phyloP scores from a whole-genome alignment of 768 basidiomycete genomes.

The Amanita subjunquillea region DNA sequence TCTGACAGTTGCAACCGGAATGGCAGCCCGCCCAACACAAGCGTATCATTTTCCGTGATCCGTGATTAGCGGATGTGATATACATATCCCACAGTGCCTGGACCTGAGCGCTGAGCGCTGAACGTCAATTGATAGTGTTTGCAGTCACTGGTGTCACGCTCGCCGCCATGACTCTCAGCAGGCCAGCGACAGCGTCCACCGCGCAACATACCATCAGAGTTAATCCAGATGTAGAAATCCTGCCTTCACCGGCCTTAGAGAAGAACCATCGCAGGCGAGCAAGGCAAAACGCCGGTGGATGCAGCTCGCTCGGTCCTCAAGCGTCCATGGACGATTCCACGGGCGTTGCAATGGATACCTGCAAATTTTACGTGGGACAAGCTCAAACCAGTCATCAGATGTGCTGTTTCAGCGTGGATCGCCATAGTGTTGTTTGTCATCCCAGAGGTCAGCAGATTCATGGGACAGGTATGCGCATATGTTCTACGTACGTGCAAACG shows the following conservation, averaged over 20 bases:
- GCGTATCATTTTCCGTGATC: no score
- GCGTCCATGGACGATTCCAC: background rate
- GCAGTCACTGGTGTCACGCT: no score
- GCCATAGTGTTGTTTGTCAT: slow-evolving; percentile 50
- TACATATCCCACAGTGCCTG: no score
- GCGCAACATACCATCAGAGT: no score
- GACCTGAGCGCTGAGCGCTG: no score
- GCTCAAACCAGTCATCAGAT: slow-evolving; percentile 54
- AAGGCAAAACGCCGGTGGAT: background rate
- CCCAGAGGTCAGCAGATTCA: slow-evolving; percentile 28
- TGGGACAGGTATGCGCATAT: slow-evolving; percentile 44
- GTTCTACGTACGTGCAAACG: background rate
- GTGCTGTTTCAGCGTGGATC: slow-evolving; percentile 53
- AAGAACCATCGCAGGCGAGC: background rate
- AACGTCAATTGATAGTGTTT: no score
- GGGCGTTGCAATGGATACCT: slow-evolving; percentile 40
- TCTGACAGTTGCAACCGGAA: no score
- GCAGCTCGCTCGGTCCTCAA: background rate
- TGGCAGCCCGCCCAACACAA: no score
- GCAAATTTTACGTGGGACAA: slow-evolving; percentile 47
- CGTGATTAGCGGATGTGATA: no score
- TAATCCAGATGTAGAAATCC: background rate
- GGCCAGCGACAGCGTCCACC: no score
- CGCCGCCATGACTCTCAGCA: no score
- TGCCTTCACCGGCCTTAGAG: background rate